These are phyloP conservation scores for Fusarium sp. DNA, from an alignment of 2,329 filamentous ascomycete species.

Conservation along the genomic window DNA sequence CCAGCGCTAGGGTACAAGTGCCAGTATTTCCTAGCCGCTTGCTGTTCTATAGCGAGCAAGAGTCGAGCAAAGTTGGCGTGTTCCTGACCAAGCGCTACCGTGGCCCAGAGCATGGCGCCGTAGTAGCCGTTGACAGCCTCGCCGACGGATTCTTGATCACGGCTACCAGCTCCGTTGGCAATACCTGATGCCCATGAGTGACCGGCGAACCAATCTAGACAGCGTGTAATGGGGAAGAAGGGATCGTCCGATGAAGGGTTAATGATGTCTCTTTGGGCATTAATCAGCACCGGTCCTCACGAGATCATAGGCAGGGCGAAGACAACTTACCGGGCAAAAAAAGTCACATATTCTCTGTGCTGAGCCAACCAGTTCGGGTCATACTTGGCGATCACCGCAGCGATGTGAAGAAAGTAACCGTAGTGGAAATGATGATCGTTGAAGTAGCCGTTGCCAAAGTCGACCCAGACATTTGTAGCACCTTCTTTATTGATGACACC, in stretches of 20 bases:
- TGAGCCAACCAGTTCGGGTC: not conserved
- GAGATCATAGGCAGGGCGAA: fast-evolving
- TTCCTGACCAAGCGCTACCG: not conserved
- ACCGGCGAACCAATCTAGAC: not conserved
- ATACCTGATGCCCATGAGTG: not conserved
- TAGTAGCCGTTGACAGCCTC: not conserved
- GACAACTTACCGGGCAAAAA: not conserved
- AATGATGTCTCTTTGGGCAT: not conserved
- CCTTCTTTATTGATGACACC: not conserved
- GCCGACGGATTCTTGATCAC: not conserved
- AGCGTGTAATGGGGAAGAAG: not conserved
- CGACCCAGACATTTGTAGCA: not conserved
- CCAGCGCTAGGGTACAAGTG: not conserved
- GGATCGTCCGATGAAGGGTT: not conserved
- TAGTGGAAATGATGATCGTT: not conserved
- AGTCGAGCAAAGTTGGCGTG: not conserved
- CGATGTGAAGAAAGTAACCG: not conserved
- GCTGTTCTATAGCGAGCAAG: not conserved
- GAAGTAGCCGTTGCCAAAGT: not conserved
- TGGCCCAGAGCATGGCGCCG: not conserved
- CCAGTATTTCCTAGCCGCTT: not conserved
- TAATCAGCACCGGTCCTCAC: not conserved
- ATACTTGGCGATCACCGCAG: not conserved
- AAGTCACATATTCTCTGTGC: not conserved
- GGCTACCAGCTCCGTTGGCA: not conserved